A percentile compares a stretch with the other conserved stretches of the same genome.
Conservation (phyloP, 2,329 filamentous ascomycete genomes). For the Pseudomassariella vexata region DNA sequence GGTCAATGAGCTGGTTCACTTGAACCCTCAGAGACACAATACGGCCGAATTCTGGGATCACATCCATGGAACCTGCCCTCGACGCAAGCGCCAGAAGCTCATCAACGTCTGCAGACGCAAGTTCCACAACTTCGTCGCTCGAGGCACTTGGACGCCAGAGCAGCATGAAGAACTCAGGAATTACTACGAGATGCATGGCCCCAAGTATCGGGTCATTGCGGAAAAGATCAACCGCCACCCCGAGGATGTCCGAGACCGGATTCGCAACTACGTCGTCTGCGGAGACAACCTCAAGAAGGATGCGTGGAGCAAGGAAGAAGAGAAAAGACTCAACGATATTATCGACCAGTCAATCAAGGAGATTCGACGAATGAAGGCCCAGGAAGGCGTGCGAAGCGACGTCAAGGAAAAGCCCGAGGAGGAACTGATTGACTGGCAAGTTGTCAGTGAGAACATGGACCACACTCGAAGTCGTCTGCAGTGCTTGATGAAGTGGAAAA, state of each 20-base stretch:
- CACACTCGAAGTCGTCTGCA: conserved; percentile 59
- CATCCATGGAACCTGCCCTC: conserved; percentile 41
- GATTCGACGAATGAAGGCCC: conserved; percentile 34
- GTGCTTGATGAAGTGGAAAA: conserved; percentile 63
- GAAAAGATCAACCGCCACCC: conserved; percentile 57
- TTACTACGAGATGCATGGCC: conserved; percentile 40
- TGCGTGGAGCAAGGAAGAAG: conserved; percentile 57
- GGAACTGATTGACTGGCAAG: conserved; percentile 58
- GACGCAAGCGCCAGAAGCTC: conserved; percentile 46
- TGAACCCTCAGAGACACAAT: conserved; percentile 13
- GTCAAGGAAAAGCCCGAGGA: conserved; percentile 38
- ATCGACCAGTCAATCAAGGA: conserved; percentile 47
- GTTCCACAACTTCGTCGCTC: conserved; percentile 60
- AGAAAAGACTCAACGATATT: conserved; percentile 42
- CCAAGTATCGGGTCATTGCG: conserved; percentile 58
- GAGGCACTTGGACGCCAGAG: conserved; percentile 52
- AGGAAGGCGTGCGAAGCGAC: conserved; percentile 22
- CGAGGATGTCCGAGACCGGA: conserved; percentile 64
- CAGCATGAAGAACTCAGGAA: conserved; percentile 49
- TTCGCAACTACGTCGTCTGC: conserved; percentile 61
- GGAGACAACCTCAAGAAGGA: conserved; percentile 45
- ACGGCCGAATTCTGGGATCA: conserved; percentile 42
- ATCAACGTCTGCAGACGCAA: conserved; percentile 53
- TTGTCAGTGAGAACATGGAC: conserved; percentile 57
- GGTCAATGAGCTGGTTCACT: conserved; percentile 41